phyloP scores from a whole-genome alignment of 2,329 filamentous ascomycete genomes.

The Aspergillus arachidicola region DNA sequence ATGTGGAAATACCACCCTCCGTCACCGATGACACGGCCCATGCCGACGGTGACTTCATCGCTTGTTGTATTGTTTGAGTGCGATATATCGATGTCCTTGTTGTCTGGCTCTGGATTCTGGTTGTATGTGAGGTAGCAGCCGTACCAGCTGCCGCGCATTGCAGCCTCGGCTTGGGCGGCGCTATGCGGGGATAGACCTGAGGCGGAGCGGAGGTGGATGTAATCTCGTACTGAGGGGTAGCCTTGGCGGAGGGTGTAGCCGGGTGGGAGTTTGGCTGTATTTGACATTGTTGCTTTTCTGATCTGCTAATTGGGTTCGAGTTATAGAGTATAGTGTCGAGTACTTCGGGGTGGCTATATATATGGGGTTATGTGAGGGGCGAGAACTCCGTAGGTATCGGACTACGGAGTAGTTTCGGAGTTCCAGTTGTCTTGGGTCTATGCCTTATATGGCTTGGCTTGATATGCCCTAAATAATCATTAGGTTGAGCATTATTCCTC shows the following conservation, averaged over 20 bases:
- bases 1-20: conserved; percentile 56
- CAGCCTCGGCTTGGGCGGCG: conserved; percentile 39
- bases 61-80: neutral
- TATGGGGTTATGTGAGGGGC: neutral
- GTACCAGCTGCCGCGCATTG: conserved; percentile 46
- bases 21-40: conserved; percentile 57
- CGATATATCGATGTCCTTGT: neutral
- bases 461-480: neutral
- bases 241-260: conserved; percentile 42
- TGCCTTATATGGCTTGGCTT: neutral
- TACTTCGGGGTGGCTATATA: neutral
- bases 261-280: conserved; percentile 25
- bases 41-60: conserved; percentile 38
- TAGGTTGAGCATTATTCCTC: neutral
- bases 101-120: neutral
- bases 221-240: conserved; percentile 39
- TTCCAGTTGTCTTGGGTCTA: neutral
- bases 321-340: neutral
- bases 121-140: conserved; percentile 44
- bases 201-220: conserved; percentile 41
- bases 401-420: neutral
- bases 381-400: neutral
- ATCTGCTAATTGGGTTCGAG: neutral
- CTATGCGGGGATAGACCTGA: conserved; percentile 43
- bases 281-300: neutral